phyloP scores from a whole-genome alignment of 1,284 basidiomycete genomes.

The Nidula niveotomentosa region DNA sequence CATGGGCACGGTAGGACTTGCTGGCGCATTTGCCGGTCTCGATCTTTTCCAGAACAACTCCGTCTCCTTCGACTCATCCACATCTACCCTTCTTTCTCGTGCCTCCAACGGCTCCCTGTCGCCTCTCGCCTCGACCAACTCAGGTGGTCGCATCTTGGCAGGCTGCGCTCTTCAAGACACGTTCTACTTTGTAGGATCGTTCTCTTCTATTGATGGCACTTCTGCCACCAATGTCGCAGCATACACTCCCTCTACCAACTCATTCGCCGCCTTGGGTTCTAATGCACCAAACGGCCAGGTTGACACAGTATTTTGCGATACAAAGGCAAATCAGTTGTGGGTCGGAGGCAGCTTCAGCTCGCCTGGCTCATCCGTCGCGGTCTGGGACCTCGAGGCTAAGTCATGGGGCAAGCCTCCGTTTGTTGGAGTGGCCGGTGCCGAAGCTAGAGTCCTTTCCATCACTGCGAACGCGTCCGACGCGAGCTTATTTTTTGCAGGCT shows the following conservation, averaged over 20 bases:
- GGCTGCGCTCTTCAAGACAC: conserved; percentile 63
- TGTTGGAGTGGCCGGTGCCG: conserved; percentile 75
- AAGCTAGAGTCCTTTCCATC: conserved; percentile 75
- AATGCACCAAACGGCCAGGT: conserved; percentile 73
- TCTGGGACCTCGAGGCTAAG: conserved; percentile 68
- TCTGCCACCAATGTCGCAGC: conserved; percentile 70
- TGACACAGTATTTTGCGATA: conserved; percentile 82
- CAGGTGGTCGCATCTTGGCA: conserved; percentile 65
- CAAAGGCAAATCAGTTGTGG: conserved; percentile 73
- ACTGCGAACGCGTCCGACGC: conserved; percentile 68
- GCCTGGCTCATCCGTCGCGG: conserved; percentile 72
- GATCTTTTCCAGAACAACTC: conserved; percentile 69
- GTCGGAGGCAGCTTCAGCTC: conserved; percentile 82
- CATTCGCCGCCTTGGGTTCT: conserved; percentile 62
- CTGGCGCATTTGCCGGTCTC: conserved; percentile 85
- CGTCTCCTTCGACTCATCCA: conserved; percentile 63
- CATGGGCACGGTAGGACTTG: conserved; percentile 88
- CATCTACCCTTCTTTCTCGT: conserved; percentile 71
- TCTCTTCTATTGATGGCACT: conserved; percentile 62
- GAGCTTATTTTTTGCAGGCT: conserved; percentile 86
- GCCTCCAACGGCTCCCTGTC: conserved; percentile 61
- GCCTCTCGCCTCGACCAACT: conserved; percentile 66
- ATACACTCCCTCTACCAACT: conserved; percentile 59
- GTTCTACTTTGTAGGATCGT: conserved; percentile 78
- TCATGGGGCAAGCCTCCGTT: conserved; percentile 83